Conservation (phyloP, 192 early-diverging fungal species). For the Podochytrium sp. region DNA sequence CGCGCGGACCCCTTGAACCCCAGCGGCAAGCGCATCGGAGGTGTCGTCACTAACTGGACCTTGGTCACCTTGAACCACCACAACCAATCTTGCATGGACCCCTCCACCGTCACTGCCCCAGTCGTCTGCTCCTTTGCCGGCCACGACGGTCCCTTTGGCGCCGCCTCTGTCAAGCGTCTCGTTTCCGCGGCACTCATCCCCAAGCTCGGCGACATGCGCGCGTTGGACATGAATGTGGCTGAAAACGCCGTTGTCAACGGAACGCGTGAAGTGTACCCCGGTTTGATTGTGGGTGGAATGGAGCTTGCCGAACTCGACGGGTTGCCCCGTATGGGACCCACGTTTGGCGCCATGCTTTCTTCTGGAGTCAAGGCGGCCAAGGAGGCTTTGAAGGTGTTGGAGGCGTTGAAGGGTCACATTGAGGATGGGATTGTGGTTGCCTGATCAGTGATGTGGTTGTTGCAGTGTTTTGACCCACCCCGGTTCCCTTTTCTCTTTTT, state of each 20-base stretch:
- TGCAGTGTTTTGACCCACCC: neutral
- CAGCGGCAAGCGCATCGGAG: constrained; percentile 55
- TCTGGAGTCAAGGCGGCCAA: constrained; percentile 73
- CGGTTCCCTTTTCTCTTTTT: neutral
- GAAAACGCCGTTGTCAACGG: constrained; percentile 68
- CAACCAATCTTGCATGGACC: constrained; percentile 72
- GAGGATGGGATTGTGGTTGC: constrained; percentile 28
- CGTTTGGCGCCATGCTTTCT: constrained; percentile 67
- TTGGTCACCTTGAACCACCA: constrained; percentile 58
- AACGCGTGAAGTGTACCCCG: constrained; percentile 66
- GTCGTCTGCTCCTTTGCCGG: constrained; percentile 70
- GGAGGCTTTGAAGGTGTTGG: constrained; percentile 49
- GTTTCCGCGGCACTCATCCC: constrained; percentile 60
- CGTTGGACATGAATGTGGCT: constrained; percentile 71
- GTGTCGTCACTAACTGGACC: constrained; percentile 79
- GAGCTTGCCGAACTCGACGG: constrained; percentile 74
- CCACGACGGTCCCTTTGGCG: constrained; percentile 73
- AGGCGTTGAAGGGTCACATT: constrained; percentile 18
- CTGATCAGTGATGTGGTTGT: neutral
- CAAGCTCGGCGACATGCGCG: constrained; percentile 62
- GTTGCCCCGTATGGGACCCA: constrained; percentile 69
- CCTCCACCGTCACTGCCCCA: constrained; percentile 68
- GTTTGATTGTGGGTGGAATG: constrained; percentile 75
- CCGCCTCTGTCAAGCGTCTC: constrained; percentile 68
- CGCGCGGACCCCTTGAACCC: constrained; percentile 39